Percentiles rank a stretch among this genome's conserved stretches.
phyloP scores from a whole-genome alignment of 176 grass and related monocot genomes.

The Tuctoria greenei region DNA sequence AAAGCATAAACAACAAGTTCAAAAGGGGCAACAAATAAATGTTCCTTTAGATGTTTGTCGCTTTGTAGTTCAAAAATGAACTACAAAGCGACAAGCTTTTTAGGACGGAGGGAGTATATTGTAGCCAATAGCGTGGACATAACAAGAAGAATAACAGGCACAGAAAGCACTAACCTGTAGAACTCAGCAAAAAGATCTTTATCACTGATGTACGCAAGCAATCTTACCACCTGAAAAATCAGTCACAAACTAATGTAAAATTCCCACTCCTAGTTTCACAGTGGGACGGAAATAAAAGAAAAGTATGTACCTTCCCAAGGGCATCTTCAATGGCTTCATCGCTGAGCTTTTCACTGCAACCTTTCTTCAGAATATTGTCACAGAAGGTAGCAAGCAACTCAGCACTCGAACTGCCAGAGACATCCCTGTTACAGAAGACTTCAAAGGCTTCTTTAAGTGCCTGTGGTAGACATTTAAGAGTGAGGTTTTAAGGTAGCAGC shows the following conservation, averaged over 20 bases:
- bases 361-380: constrained; percentile 97
- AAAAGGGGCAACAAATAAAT: background rate
- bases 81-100: too few species aligned
- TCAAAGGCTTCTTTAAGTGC: constrained; percentile 98
- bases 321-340: constrained; percentile 99
- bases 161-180: constrained; percentile 54
- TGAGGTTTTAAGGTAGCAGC: constrained; percentile 5
- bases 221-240: constrained; percentile 74
- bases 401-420: constrained; percentile 89
- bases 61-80: too few species aligned
- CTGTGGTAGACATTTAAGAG: constrained; percentile 33
- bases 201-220: constrained; percentile 90
- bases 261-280: background rate
- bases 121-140: background rate
- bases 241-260: background rate
- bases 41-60: too few species aligned
- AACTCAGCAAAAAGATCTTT: constrained; percentile 98
- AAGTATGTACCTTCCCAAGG: constrained; percentile 73
- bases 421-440: constrained; percentile 94
- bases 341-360: constrained; percentile 92
- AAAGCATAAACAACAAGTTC: constrained; percentile 17
- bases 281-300: background rate
- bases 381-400: constrained; percentile 93
- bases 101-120: too few species aligned
- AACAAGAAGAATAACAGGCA: background rate